Evolutionary conservation across 257 asterid genomes (phyloP), one percentile per base, ranked within the genome.

Genomic region (Solanum etuberosum): DNA sequence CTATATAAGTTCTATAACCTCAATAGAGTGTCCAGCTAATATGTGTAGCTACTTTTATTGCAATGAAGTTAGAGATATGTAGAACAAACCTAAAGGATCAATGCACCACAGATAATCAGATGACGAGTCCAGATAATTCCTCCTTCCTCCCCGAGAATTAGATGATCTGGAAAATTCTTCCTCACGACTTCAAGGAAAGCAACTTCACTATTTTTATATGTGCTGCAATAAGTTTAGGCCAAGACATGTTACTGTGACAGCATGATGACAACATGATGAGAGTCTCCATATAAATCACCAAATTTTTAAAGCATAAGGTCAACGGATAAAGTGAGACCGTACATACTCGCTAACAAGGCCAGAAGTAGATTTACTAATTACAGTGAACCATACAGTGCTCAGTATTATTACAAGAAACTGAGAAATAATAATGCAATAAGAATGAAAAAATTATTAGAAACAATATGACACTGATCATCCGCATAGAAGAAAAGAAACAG

Each of bases 141-240:
- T 92, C 99, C 99, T 89, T 97, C 99, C 92, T 97, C 98, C 83
- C 99, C 98, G 40, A 97, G 98, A 90, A 97, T 94, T 78, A 95
- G 94, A 90, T 95, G 99, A 89, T 94, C 98, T 59, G 74, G 96
- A 89, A 97, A 97, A 88, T 89, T 92, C 90, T 93, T 91, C 82
- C 92, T 92, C 34, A 97, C 95, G 84, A 94, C 93, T 35, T 94
- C 94, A 27, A 97, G 91, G 85, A 97, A 92, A 89, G 98, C 98
- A 89, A 93, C 90, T 91, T 97, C 98, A 40, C 99, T 94, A 94
- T 89, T 95, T 93, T 93, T 94, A 91, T 96, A 98, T 61, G 99
- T 96, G 93, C 98, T 96, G 99, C 95, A 92, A 81, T 82, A 84
- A 31, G 89, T 83, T 84, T 80, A 46, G 85, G 67, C 42, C 37